Evolutionary conservation across 2,329 filamentous ascomycete species (phyloP), one percentile per base, ranked within the genome.

Genomic region (Zopfia rhizophila): DNA sequence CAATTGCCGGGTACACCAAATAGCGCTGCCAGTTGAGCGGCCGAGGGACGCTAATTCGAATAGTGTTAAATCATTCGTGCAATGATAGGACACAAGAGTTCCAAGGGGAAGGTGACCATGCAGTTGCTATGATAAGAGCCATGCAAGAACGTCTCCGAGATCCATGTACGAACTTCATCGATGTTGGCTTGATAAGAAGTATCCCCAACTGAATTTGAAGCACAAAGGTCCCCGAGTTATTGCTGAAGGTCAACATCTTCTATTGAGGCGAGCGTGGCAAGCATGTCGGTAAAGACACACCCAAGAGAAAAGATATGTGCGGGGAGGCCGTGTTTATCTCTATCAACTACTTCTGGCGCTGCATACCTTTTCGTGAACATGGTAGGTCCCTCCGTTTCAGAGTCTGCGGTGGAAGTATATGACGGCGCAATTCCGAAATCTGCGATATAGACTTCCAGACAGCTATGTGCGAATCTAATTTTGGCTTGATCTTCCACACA

Each of bases 371-470:
- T 23, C 0, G 58, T 63, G 22, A 53, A 65, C 0, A 53, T 21
- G 3, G 45, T 63, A 2, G 33, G 37, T 0, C 48, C 38, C 4
- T 62, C 53, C 0, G 61, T 64, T 11, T 60, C 49, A 16, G 22
- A 10, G 14, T 61, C 61, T 11, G 38, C 48, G 2, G 22, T 13
- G 3, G 45, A 53, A n/a, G 36, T 43, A 33, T 63, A 65, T 1
- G 55, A 23, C 2, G 55, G 48, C 5, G 60, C 37, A 27, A 62
- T 60, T 1, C 58, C 61, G 25, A 66, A 64, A 35, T 63, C 58
- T n/a, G 61, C 54, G 13, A 66, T 29, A 21, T 63, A 62, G 6
- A 65, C n/a, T n/a, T n/a, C n/a, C n/a, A n/a, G n/a, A n/a, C n/a
- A n/a, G n/a, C n/a, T 11, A 4, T 16, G 14, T n/a, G 12, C 12